Percentiles rank a stretch among this genome's conserved stretches.
Evolutionary conservation across 192 early-diverging fungal species (phyloP).

Genomic region (Backusella morwellensis): DNA sequence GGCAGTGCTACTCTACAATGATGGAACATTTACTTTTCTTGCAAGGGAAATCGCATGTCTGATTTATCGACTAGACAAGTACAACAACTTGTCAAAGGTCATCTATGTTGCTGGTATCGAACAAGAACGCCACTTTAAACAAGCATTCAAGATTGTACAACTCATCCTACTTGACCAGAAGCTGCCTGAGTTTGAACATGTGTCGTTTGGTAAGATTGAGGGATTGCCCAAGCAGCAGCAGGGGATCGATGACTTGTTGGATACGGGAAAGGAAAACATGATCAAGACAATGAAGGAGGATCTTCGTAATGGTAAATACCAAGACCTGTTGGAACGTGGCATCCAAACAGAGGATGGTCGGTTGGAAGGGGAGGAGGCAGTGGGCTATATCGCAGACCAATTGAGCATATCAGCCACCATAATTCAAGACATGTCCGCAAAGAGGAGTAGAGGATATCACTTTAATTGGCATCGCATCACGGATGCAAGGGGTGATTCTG

Average conservation of each 20-base stretch:
- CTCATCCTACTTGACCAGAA: slow-evolving; percentile 26
- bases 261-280: slow-evolving; percentile 75
- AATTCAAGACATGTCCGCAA: slow-evolving; percentile 81
- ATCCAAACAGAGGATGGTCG: not conserved
- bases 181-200: slow-evolving; percentile 65
- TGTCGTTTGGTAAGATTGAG: slow-evolving; percentile 84
- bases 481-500: slow-evolving; percentile 87
- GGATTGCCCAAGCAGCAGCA: slow-evolving; percentile 90
- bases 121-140: slow-evolving; percentile 81
- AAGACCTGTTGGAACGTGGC: slow-evolving; percentile 2
- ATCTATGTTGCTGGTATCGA: slow-evolving; percentile 82
- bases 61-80: slow-evolving; percentile 65
- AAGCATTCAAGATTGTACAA: slow-evolving; percentile 79
- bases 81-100: slow-evolving; percentile 80
- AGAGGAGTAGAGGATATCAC: slow-evolving; percentile 82
- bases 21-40: slow-evolving; percentile 83
- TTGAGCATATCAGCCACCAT: slow-evolving; percentile 86
- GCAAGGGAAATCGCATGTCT: slow-evolving; percentile 89
- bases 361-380: slow-evolving; percentile 36
- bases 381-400: slow-evolving; percentile 67
- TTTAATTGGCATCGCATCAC: slow-evolving; percentile 87
- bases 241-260: slow-evolving; percentile 85
- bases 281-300: slow-evolving; percentile 68
- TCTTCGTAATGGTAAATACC: slow-evolving; percentile 71
- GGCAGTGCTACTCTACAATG: slow-evolving; percentile 67